Evolutionary conservation across 495 filamentous ascomycete species (phyloP).

Genomic region (Penicillium paxilli): DNA sequence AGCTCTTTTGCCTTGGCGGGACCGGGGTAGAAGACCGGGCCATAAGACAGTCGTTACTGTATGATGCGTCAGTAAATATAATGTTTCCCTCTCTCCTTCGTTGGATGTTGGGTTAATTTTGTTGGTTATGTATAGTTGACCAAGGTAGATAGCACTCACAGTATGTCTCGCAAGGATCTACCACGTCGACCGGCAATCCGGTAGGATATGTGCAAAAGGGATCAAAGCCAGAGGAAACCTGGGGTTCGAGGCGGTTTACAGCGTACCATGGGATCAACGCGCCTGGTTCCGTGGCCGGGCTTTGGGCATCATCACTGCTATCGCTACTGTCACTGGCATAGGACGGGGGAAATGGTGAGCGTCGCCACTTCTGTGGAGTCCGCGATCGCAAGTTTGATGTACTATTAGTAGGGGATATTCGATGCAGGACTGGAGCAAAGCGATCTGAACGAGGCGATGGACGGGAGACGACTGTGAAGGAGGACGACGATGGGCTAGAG

Average conservation of each 20-base stretch:
- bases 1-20: conserved; percentile 1
- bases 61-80: neutral
- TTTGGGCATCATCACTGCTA: conserved; percentile 10
- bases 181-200: conserved; percentile 21
- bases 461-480: conserved; percentile 10
- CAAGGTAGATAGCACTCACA: too few species aligned
- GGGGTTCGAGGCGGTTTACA: conserved; percentile 19
- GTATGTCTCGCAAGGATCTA: conserved; percentile 25
- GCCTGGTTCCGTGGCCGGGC: neutral
- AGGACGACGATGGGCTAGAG: conserved; percentile 1
- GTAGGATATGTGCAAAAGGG: conserved; percentile 34
- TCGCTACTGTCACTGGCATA: conserved; percentile 17
- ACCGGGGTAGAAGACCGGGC: conserved; percentile 35
- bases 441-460: neutral
- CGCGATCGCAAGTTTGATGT: neutral
- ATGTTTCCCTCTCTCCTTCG: too few species aligned
- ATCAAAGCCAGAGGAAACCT: conserved; percentile 27
- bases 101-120: too few species aligned
- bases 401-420: neutral
- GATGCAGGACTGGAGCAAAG: neutral
- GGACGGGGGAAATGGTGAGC: conserved; percentile 12
- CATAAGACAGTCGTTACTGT: conserved; percentile 23
- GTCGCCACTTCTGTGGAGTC: conserved; percentile 2
- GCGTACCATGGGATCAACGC: conserved; percentile 3
- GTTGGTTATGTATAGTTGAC: too few species aligned